These are phyloP conservation scores for Astraeus odoratus DNA, from an alignment of 768 basidiomycete genomes.

Conservation along the genomic window DNA sequence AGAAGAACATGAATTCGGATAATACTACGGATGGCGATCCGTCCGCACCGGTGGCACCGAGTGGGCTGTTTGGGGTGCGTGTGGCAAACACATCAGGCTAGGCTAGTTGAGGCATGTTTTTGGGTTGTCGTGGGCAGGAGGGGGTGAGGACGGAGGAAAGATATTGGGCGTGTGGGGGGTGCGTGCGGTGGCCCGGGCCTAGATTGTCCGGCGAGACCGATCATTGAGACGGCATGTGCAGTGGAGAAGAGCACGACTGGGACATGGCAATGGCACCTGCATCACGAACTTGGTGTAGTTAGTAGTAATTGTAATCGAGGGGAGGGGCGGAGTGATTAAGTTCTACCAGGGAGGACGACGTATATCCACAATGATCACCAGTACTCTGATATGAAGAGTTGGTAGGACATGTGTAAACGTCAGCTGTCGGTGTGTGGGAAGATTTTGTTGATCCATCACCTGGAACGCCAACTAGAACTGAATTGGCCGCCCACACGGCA, in stretches of 20 bases:
- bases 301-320: not conserved
- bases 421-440: not conserved
- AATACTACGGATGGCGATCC: not conserved
- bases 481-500: not conserved
- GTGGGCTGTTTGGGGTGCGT: not conserved
- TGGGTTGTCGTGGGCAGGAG: not conserved
- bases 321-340: not conserved
- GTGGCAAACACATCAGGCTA: not conserved
- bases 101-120: not conserved
- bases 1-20: too few species aligned
- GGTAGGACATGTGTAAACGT: not conserved
- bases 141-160: constrained; percentile 1
- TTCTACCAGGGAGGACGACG: not conserved
- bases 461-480: not conserved
- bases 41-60: not conserved
- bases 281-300: not conserved
- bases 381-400: not conserved
- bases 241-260: not conserved
- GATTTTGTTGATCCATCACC: not conserved
- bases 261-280: not conserved
- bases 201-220: not conserved
- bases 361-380: not conserved
- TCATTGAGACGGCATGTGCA: not conserved
- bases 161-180: not conserved
- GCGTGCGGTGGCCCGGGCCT: not conserved